These are phyloP conservation scores for Striga asiatica DNA, from an alignment of 257 asterid species.

Conservation along the genomic window DNA sequence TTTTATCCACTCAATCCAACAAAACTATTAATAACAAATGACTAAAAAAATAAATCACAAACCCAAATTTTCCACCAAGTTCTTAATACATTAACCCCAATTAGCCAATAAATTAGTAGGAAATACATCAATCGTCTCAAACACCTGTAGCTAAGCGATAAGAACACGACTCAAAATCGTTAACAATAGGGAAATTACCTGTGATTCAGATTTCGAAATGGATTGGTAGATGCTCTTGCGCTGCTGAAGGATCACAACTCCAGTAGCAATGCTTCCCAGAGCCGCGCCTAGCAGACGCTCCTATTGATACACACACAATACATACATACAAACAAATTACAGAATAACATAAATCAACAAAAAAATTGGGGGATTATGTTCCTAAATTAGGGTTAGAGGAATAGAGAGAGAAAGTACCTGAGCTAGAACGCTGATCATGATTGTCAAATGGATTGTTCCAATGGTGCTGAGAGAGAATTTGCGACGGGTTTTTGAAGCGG, in stretches of 20 bases:
- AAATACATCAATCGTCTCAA: too few relatives aligned
- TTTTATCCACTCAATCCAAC: too few relatives aligned
- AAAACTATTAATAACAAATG: too few relatives aligned
- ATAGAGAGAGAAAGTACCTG: slow-evolving; percentile 27
- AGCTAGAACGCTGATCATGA: slow-evolving; percentile 76
- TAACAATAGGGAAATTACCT: slow-evolving; percentile 13
- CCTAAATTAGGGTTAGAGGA: neutral
- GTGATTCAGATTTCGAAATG: slow-evolving; percentile 34
- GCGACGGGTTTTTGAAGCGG: slow-evolving; percentile 7
- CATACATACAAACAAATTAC: neutral
- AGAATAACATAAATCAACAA: neutral
- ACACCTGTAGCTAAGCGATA: neutral
- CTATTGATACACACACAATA: slow-evolving; percentile 22
- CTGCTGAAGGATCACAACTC: slow-evolving; percentile 50
- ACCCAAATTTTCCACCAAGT: too few relatives aligned
- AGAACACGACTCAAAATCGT: neutral
- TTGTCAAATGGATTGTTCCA: too few relatives aligned
- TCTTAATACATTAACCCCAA: too few relatives aligned
- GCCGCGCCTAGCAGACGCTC: slow-evolving; percentile 87
- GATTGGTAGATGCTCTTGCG: slow-evolving; percentile 45
- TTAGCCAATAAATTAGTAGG: too few relatives aligned
- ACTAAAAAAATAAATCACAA: too few relatives aligned
- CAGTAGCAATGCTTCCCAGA: slow-evolving; percentile 45
- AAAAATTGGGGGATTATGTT: neutral
- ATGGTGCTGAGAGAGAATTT: neutral